Conservation (phyloP, 2,329 filamentous ascomycete species). For the Scytalidium sp. region DNA sequence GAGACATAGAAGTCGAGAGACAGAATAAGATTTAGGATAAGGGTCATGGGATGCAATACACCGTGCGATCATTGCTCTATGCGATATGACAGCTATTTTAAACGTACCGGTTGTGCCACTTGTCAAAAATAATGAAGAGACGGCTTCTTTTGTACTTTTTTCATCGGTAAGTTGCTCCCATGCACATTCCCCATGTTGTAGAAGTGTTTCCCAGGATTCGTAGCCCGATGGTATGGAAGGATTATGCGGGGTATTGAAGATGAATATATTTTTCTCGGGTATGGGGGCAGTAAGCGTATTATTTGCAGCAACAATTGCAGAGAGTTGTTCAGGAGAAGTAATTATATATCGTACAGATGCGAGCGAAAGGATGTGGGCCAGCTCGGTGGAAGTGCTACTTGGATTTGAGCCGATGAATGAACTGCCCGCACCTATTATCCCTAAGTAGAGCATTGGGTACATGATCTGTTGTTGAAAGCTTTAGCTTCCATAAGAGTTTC, state of each 20-base stretch:
- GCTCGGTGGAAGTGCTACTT: constrained; percentile 1
- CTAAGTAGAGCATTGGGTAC: constrained; percentile 9
- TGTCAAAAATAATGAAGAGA: constrained; percentile 39
- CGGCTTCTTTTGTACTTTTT: constrained; percentile 1
- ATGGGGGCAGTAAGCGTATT: constrained; percentile 17
- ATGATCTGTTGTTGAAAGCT: constrained; percentile 3
- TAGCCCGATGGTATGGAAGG: not conserved
- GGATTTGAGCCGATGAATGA: constrained; percentile 10
- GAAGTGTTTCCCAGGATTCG: constrained; percentile 3
- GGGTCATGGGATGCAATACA: constrained; percentile 44
- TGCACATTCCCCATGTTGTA: constrained; percentile 4
- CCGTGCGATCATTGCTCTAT: constrained; percentile 12
- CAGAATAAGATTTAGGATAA: constrained; percentile 20
- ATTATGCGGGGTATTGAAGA: not conserved
- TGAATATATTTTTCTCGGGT: constrained; percentile 1
- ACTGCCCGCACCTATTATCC: constrained; percentile 9
- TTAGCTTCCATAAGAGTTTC: not conserved
- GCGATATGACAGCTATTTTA: constrained; percentile 34
- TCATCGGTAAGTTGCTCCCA: constrained; percentile 1
- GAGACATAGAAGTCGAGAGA: constrained; percentile 48
- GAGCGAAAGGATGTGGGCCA: constrained; percentile 1
- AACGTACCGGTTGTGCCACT: constrained; percentile 57
- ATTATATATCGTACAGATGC: constrained; percentile 4
- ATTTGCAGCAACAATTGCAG: constrained; percentile 5
- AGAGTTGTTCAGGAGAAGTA: not conserved